These are phyloP conservation scores for Pythium rishiriense DNA, from an alignment of 352 stramenopile species.

Conservation along the genomic window DNA sequence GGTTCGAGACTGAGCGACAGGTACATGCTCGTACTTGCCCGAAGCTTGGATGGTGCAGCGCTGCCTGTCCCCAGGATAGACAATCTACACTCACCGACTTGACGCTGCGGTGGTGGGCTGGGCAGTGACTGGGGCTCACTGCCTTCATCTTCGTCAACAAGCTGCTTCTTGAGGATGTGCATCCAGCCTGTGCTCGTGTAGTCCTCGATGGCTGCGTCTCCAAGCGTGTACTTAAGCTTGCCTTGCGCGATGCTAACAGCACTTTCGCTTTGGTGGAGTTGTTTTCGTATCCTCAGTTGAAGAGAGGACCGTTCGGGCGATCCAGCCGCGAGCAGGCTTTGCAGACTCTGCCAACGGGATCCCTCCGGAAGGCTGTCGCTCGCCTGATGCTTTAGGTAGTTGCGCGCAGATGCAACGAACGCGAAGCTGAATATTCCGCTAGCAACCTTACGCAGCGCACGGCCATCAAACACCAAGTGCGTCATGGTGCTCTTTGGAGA, in stretches of 20 bases:
- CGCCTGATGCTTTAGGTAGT: slow-evolving; percentile 16
- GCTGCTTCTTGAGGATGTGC: slow-evolving; percentile 16
- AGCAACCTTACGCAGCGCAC: slow-evolving; percentile 30
- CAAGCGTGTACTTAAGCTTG: slow-evolving; percentile 43
- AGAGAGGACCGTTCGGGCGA: background rate
- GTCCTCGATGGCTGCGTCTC: slow-evolving; percentile 29
- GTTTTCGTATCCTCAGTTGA: slow-evolving; percentile 39
- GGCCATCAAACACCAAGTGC: slow-evolving; percentile 58
- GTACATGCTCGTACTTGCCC: slow-evolving; percentile 95
- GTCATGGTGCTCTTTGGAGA: background rate
- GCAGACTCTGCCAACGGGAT: slow-evolving; percentile 9
- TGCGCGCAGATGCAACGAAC: slow-evolving; percentile 46
- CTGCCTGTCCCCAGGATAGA: slow-evolving; percentile 96
- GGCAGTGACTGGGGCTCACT: background rate
- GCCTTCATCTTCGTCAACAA: slow-evolving; percentile 9
- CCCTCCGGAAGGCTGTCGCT: background rate
- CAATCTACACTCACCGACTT: slow-evolving; percentile 29
- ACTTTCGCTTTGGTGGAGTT: background rate
- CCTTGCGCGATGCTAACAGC: slow-evolving; percentile 47
- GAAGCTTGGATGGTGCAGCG: slow-evolving; percentile 95
- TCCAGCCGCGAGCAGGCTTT: background rate
- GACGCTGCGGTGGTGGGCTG: background rate
- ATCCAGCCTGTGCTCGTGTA: slow-evolving; percentile 51
- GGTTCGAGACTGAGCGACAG: slow-evolving; percentile 47
- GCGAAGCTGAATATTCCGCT: slow-evolving; percentile 54